A percentile compares a stretch with the other conserved stretches of the same genome.
These are phyloP conservation scores for Trichoderma koningiopsis DNA, from an alignment of 2,329 filamentous ascomycete genomes.

Conservation along the genomic window DNA sequence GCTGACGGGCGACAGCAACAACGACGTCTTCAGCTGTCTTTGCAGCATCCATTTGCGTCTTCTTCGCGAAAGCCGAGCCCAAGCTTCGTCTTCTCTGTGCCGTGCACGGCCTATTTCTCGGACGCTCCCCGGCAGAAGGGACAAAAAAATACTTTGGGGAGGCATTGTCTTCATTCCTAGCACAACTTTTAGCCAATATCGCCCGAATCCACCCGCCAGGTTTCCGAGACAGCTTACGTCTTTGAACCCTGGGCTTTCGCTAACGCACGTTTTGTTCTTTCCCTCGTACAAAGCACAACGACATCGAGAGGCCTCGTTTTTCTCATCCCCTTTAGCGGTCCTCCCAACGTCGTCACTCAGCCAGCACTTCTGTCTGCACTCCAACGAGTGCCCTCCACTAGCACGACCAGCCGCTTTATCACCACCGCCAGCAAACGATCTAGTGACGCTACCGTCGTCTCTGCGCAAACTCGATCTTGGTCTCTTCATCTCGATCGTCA, in stretches of 20 bases:
- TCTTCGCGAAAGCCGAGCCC: not conserved
- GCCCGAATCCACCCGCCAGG: slow-evolving; percentile 9
- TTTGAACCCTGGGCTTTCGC: not conserved
- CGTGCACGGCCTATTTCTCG: slow-evolving; percentile 4
- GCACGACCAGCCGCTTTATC: not conserved
- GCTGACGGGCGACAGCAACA: not conserved
- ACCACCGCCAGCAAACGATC: not conserved
- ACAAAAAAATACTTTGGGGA: slow-evolving; percentile 1
- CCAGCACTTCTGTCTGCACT: not conserved
- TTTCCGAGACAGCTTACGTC: not conserved
- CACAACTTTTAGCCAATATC: slow-evolving; percentile 11
- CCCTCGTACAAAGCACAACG: not conserved
- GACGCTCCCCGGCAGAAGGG: not conserved
- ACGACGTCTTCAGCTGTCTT: not conserved
- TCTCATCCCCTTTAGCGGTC: not conserved
- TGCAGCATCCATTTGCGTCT: slow-evolving; percentile 3
- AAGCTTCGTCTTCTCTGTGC: not conserved
- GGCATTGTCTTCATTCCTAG: slow-evolving; percentile 21
- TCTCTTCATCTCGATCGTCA: not conserved
- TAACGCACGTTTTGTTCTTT: not conserved
- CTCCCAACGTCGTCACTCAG: not conserved
- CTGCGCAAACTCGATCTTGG: not conserved
- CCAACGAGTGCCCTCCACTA: not conserved
- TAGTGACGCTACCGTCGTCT: not conserved
- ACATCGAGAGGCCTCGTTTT: not conserved